Base-by-base conservation (phyloP, 176 grass and related monocot species). In the Musa troglodytarum region DNA sequence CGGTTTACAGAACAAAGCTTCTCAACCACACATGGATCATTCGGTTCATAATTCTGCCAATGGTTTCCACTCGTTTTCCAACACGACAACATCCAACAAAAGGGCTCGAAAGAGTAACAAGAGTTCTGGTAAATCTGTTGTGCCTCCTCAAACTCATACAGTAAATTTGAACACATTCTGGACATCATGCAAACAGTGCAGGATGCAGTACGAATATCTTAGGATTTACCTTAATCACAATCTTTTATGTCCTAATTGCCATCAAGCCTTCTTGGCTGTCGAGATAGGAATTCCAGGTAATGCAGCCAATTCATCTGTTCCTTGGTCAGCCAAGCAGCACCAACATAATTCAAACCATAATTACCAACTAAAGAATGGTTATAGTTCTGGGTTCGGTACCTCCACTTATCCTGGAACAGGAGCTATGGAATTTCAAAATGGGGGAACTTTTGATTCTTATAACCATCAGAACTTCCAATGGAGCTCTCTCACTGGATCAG, bases 201-300 rank as follows among this genome's bases (percentile, higher is more conserved):
- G 91, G 73, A 97, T 97, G 94, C 94, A 97, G 86, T 93, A 97
- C 53, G 94, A 97, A 75, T 97, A 97, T 74, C 81, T 97, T 10
- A 87, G 94, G 75, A 75, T 93, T 71, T 97, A 97, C 77, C 83
- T 97, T 68, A 97, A 97, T 58, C 90, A 97, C 85, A 97, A 97
- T 53, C 86, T 97, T 66, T 75, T 97, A 19, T 97, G 94, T 71
- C 94, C 90, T 22, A 97, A 93, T 73, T 97, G 94, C 76, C 84
- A 97, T 69, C 84, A 97, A 52, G 90, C 94, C 51, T 97, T 97
- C 74, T 43, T 97, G 82, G 94, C 94, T 1, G 79, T 93, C 52
- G 94, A 97, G 75, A 90, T 85, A 13, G 85, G 90, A 72, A 84
- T 90, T 78, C 94, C 94, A 17, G 43, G 20, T 65, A 83, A 88